phyloP scores from a whole-genome alignment of 257 asterid species.

The Euphrasia confusa region DNA sequence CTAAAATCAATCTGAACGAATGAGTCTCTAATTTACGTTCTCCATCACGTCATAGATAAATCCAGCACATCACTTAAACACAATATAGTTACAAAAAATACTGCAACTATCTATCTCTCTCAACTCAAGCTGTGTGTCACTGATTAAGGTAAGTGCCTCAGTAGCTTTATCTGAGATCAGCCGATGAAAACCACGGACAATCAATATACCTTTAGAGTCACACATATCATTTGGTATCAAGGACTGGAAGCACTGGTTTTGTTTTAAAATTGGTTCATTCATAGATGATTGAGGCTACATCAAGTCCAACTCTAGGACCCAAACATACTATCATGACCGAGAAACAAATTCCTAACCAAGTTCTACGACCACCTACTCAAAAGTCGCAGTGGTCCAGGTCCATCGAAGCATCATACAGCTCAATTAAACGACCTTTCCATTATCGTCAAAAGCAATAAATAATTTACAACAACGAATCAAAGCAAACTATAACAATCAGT shows the following conservation, averaged over 20 bases:
- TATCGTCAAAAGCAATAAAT: background rate
- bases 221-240: background rate
- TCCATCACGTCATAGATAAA: background rate
- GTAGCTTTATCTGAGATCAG: background rate
- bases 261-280: too few species aligned
- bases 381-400: slow-evolving; percentile 8
- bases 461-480: background rate
- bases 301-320: background rate
- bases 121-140: too few species aligned
- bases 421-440: background rate
- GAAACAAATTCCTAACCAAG: background rate
- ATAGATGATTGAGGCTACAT: too few species aligned
- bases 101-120: background rate
- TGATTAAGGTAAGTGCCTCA: background rate
- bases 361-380: slow-evolving; percentile 11
- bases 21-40: background rate
- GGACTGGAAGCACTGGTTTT: background rate
- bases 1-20: background rate
- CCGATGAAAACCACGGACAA: background rate
- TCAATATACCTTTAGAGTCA: background rate
- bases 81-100: background rate
- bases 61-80: background rate
- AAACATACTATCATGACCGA: background rate
- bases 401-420: slow-evolving; percentile 3
- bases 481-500: background rate